Evolutionary conservation across 2,329 filamentous ascomycete species (phyloP).

Genomic region (Xylariaceae sp.): DNA sequence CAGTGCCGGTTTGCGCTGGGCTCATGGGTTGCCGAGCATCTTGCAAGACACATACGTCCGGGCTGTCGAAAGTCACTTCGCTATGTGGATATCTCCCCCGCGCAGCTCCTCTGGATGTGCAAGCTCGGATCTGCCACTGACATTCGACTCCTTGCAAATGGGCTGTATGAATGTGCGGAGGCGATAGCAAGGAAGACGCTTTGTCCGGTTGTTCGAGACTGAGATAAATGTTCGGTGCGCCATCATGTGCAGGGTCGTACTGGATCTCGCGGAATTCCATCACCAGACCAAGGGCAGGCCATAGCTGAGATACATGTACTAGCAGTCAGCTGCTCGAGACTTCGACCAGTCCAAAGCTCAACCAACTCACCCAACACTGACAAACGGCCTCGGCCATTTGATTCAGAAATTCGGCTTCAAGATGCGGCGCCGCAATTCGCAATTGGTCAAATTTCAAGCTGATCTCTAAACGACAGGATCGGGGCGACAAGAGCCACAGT

Average conservation of each 20-base stretch:
- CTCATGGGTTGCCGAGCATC: too few relatives aligned
- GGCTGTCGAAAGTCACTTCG: too few relatives aligned
- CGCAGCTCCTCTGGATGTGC: too few relatives aligned
- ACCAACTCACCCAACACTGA: slow-evolving; percentile 16
- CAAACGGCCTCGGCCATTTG: slow-evolving; percentile 16
- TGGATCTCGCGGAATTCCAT: slow-evolving; percentile 16
- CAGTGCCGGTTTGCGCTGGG: too few relatives aligned
- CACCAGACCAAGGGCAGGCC: slow-evolving; percentile 19
- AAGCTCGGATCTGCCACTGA: slow-evolving; percentile 12
- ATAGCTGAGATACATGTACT: slow-evolving; percentile 17
- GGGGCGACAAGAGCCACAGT: slow-evolving; percentile 21
- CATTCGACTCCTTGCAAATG: slow-evolving; percentile 22
- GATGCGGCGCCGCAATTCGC: slow-evolving; percentile 3
- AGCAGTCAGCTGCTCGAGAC: background rate
- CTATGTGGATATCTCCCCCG: too few relatives aligned
- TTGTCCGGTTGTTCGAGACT: slow-evolving; percentile 24
- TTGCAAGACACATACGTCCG: too few relatives aligned
- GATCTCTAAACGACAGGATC: slow-evolving; percentile 19
- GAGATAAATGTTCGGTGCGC: slow-evolving; percentile 21
- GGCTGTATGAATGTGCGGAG: slow-evolving; percentile 18
- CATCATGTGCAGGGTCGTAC: slow-evolving; percentile 12
- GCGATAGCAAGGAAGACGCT: slow-evolving; percentile 21
- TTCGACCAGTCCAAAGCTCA: too few relatives aligned
- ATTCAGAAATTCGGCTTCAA: slow-evolving; percentile 13
- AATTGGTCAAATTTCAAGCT: slow-evolving; percentile 9